Evolutionary conservation across 352 stramenopile genomes (phyloP).

Genomic region (Pythium inflatum): DNA sequence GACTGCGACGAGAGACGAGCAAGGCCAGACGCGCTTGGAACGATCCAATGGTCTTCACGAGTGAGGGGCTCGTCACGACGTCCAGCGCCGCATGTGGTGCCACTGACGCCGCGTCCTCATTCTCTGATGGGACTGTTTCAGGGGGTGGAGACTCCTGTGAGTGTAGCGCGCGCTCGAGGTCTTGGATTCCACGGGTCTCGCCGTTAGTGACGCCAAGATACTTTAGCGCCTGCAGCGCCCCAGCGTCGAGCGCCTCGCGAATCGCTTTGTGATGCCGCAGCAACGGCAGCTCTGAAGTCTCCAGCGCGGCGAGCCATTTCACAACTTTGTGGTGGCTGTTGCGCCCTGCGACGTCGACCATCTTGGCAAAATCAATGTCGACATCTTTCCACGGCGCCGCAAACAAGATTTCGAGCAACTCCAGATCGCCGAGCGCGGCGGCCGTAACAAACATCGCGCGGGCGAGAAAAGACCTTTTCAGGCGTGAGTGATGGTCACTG

Average conservation of each 20-base stretch:
- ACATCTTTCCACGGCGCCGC: not conserved
- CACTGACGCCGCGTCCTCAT: no score
- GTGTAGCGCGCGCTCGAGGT: no score
- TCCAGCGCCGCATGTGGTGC: no score
- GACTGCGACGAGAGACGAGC: not conserved
- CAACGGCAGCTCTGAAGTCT: not conserved
- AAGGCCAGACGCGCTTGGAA: not conserved
- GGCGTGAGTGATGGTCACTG: no score
- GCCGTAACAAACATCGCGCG: conserved; percentile 2
- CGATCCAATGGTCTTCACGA: not conserved
- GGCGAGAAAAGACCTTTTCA: not conserved
- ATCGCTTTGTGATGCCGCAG: not conserved
- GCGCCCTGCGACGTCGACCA: not conserved
- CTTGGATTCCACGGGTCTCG: not conserved
- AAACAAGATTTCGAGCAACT: not conserved
- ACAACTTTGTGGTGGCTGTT: not conserved
- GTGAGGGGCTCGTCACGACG: conserved; percentile 2
- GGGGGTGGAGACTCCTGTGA: no score
- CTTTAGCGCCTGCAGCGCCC: not conserved
- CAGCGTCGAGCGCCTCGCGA: not conserved
- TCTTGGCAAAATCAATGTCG: not conserved
- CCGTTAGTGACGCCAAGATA: not conserved
- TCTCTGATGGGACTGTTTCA: no score
- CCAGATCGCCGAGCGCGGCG: not conserved
- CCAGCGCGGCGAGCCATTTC: not conserved